phyloP scores from a whole-genome alignment of 2,329 filamentous ascomycete species.

The Colletotrichum trifolii region DNA sequence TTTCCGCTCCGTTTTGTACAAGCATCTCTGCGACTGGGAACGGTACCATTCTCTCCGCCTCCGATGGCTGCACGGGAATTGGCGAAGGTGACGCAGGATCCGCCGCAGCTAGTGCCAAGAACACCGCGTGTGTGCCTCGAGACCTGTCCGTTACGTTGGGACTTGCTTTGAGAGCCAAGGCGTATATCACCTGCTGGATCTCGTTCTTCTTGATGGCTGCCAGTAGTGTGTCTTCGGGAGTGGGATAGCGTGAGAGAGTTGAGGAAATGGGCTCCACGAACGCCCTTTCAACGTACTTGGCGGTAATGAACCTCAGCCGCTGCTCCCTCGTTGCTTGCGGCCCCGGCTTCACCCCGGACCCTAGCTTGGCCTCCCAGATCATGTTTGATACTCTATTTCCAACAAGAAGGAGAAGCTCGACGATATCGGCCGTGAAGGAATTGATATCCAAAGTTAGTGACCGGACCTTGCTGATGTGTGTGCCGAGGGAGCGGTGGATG shows the following conservation, averaged over 20 bases:
- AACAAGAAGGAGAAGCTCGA: constrained; percentile 90
- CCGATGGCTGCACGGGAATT: constrained; percentile 51
- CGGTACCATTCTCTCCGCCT: constrained; percentile 67
- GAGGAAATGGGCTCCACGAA: constrained; percentile 84
- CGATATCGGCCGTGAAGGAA: constrained; percentile 96
- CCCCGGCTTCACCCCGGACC: constrained; percentile 77
- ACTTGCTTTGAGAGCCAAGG: constrained; percentile 85
- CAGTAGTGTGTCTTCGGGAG: constrained; percentile 87
- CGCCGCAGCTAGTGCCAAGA: constrained; percentile 89
- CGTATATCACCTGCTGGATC: constrained; percentile 92
- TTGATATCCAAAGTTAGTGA: constrained; percentile 95
- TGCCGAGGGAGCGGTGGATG: constrained; percentile 94
- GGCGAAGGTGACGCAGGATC: constrained; percentile 84
- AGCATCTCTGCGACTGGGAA: constrained; percentile 93
- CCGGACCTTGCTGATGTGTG: constrained; percentile 96
- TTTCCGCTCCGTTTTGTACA: constrained; percentile 91
- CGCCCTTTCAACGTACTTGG: constrained; percentile 88
- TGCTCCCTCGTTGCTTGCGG: constrained; percentile 88
- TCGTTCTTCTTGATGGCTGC: constrained; percentile 97
- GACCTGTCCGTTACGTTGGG: constrained; percentile 89
- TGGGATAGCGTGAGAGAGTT: constrained; percentile 79
- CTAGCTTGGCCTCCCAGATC: constrained; percentile 92
- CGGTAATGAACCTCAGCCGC: constrained; percentile 91
- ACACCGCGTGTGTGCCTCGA: constrained; percentile 87
- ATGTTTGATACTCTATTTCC: constrained; percentile 97